Evolutionary conservation across 2,329 filamentous ascomycete genomes (phyloP), one percentile per base, ranked within the genome.

Genomic region (Aspergillus sp.): DNA sequence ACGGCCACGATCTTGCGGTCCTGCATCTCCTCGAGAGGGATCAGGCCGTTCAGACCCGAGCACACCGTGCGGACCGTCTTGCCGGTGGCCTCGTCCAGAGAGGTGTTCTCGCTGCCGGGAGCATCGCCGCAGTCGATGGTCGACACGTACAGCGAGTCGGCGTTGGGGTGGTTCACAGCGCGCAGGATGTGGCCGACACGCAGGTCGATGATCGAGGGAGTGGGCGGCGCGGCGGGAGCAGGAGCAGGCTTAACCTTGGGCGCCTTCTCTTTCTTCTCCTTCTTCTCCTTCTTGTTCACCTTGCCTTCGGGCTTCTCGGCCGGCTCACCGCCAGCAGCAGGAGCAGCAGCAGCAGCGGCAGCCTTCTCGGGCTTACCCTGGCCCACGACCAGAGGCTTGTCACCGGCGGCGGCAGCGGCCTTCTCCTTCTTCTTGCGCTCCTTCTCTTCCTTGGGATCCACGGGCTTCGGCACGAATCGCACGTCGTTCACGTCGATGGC

Each of bases 141-240:
- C 63, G 91, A 96, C 62, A 99, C 95, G 78, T 88, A 99, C 55
- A 99, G 86, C 12, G 91, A 96, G 81, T 99, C 95, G 65, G 95
- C 95, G 71, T 99, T 96, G 56, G 95, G 95, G 82, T 99, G 95
- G 77, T 92, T 90, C 79, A 95, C 85, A 54, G 93, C 93, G 80
- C 97, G 96, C 72, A 99, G 88, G 69, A 99, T 97, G 82, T 98
- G 95, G 62, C 95, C 95, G 62, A 99, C 94, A 65, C 95, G 89
- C 54, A 99, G 88, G 76, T 99, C 95, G 74, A 99, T 97, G 62
- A 96, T 85, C 60, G 85, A 83, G 2, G 95, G 95, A 1, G 91
- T 91, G 5, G 92, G 87, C 1, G 91, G 90, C 12, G 92, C 89
- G 54, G 92, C 85, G 53, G 86, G 84, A 6, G 91, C 79, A 3